Conservation (phyloP, 345 rosid genomes). For the Melaleuca quinquenervia region DNA sequence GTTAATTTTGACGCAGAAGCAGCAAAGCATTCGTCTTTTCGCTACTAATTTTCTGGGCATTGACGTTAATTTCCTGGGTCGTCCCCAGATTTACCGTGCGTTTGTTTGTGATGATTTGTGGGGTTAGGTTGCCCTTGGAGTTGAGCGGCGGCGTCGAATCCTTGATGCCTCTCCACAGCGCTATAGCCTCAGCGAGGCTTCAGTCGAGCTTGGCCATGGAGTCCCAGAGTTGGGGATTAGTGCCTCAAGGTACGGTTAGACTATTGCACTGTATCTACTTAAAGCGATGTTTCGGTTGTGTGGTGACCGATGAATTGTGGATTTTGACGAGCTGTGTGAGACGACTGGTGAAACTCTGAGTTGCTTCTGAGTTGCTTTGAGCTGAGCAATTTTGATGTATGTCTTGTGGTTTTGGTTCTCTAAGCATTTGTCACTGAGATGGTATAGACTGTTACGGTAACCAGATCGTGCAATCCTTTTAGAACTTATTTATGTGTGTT, state of each 20-base stretch:
- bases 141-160: conserved; percentile 32
- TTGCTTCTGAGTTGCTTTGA: background rate
- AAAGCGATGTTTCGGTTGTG: background rate
- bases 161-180: conserved; percentile 59
- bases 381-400: background rate
- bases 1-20: background rate
- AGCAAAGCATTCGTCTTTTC: background rate
- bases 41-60: background rate
- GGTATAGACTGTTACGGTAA: background rate
- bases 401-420: background rate
- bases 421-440: background rate
- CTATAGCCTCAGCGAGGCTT: conserved; percentile 56
- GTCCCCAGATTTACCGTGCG: background rate
- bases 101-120: background rate
- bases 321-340: background rate
- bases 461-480: background rate
- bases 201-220: conserved; percentile 49
- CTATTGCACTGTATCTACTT: background rate
- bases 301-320: background rate
- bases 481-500: background rate
- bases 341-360: background rate
- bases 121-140: conserved; percentile 44
- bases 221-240: conserved; percentile 53
- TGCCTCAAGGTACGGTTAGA: conserved; percentile 51
- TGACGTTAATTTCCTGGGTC: background rate